Base-by-base conservation (phyloP, 2,329 filamentous ascomycete species). In the Parascedosporium putredinis region DNA sequence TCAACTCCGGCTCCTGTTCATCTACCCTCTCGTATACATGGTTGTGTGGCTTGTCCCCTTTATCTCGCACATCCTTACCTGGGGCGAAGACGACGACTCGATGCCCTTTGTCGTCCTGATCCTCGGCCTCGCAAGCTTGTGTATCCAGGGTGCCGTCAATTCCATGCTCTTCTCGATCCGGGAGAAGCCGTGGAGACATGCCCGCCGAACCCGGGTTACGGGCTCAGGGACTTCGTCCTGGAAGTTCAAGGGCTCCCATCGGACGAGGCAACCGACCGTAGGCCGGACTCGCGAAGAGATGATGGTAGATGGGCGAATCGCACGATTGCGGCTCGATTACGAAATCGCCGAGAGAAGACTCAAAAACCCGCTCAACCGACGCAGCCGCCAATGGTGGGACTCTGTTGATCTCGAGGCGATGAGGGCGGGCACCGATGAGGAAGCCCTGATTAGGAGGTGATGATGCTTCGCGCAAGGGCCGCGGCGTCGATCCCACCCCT, bases 1-100 rank as follows among this genome's bases (percentile, higher is more conserved):
- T 8, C 84, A 89, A 58, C 72, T 89, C 2, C 77, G 83, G 27
- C 75, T 84, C 25, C 71, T 89, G 16, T 88, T 90, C 64, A 79
- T 88, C 45, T 91, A 91, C 61, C 86, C 86, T 0, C 61, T 83
- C 16, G 75, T 85, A 3, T 90, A 91, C 63, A 71, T 86, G 18
- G 63, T 78, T 4, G 78, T 87, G 55, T 91, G 86, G 86, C 65
- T 84, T 3, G 66, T 86, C 6, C 86, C 86, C 0, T 86, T 89
- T 56, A 66, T 82, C 2, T 71, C 72, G 2, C 83, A 89, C 60
- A 70, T 80, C 46, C 64, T 81, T 46, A 73, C 72, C 49, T 85
- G 81, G 63, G 69, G 71, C 54, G 60, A 63, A 50, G 48, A 51
- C 3, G 58, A 57, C 27, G 52, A 55, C 10, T 50, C 47, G 5